Conservation (phyloP, 441 rosid genomes). For the Erysimum pusillum region DNA sequence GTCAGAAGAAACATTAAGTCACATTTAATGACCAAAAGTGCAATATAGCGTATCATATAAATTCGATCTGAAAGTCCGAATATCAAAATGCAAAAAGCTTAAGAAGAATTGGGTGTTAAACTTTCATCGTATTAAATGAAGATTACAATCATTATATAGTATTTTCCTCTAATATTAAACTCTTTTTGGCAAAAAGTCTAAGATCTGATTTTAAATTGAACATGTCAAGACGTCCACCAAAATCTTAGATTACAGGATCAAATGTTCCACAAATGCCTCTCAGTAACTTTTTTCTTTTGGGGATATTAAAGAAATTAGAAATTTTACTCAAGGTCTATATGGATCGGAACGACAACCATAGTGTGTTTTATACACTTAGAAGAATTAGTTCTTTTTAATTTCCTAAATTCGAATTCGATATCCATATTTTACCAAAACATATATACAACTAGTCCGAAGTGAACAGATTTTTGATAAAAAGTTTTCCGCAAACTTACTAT, state of each 20-base stretch:
- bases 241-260: not conserved
- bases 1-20: not conserved
- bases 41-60: not conserved
- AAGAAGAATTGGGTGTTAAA: not conserved
- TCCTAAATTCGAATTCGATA: not conserved
- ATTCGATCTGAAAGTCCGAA: not conserved
- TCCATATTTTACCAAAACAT: too few relatives aligned
- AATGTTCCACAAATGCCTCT: constrained; percentile 4
- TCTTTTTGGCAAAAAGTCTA: not conserved
- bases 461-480: too few relatives aligned
- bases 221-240: not conserved
- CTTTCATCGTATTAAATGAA: constrained; percentile 14
- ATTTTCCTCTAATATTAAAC: not conserved
- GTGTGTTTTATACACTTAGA: not conserved
- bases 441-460: too few relatives aligned
- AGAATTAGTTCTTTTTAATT: not conserved
- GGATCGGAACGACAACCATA: not conserved
- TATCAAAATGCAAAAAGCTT: not conserved
- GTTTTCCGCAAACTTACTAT: not conserved
- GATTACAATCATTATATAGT: not conserved
- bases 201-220: not conserved
- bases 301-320: not conserved
- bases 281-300: not conserved
- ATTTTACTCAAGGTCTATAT: not conserved
- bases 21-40: not conserved